Evolutionary conservation across 1,139 yeast genomes (phyloP).

Genomic region (Yamadazyma triangularis): DNA sequence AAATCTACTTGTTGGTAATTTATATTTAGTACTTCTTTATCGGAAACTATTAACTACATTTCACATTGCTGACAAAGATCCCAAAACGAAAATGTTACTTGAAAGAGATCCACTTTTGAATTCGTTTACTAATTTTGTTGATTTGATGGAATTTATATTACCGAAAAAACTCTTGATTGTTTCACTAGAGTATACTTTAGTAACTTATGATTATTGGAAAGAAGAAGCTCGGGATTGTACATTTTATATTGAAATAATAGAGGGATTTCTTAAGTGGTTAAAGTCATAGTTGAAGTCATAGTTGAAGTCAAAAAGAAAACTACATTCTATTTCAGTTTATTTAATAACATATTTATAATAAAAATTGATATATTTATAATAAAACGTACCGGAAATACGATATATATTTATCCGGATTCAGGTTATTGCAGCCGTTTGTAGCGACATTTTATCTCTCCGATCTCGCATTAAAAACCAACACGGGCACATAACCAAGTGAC

Average conservation of each 20-base stretch:
- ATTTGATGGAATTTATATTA: slow-evolving; percentile 13
- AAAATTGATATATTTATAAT: no score
- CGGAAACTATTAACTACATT: slow-evolving; percentile 25
- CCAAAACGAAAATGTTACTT: slow-evolving; percentile 6
- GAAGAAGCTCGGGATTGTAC: slow-evolving; percentile 33
- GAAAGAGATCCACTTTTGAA: slow-evolving; percentile 7
- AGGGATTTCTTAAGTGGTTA: no score
- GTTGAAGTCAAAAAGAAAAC: no score
- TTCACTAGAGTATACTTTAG: slow-evolving; percentile 27
- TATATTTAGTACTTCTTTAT: slow-evolving; percentile 35
- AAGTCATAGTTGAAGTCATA: no score
- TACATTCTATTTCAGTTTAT: no score
- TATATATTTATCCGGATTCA: no score
- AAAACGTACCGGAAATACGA: no score
- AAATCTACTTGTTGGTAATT: slow-evolving; percentile 37
- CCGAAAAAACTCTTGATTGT: slow-evolving; percentile 21
- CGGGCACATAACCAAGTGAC: no score
- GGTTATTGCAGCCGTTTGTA: no score
- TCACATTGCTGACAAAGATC: slow-evolving; percentile 3
- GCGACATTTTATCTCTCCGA: slow-evolving; percentile 19
- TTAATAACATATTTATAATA: no score
- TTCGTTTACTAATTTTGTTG: slow-evolving; percentile 9
- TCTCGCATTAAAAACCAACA: slow-evolving; percentile 19
- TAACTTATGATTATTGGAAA: slow-evolving; percentile 35
- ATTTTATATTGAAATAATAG: slow-evolving; percentile 23